These are phyloP conservation scores for Zizania latifolia DNA, from an alignment of 176 grass and related monocot genomes.

Conservation along the genomic window DNA sequence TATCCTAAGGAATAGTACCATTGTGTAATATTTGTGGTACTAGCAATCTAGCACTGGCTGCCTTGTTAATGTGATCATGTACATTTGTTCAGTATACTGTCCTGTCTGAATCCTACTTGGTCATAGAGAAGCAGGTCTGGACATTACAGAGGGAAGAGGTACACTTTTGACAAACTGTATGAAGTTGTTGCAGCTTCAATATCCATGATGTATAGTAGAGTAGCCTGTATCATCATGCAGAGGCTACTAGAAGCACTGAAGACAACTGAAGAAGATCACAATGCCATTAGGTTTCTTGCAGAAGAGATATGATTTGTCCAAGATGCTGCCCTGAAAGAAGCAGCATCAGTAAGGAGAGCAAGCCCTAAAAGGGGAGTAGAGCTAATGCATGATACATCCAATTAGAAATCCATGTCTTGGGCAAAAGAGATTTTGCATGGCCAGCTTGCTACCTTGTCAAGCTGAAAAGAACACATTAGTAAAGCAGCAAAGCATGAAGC, in stretches of 20 bases:
- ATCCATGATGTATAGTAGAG: conserved; percentile 3
- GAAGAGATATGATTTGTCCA: conserved; percentile 1
- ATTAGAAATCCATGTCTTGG: conserved; percentile 18
- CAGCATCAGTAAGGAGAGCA: conserved; percentile 27
- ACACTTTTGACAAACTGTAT: conserved; percentile 48
- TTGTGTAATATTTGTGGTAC: conserved; percentile 20
- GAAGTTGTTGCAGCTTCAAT: conserved; percentile 47
- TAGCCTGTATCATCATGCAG: conserved; percentile 13
- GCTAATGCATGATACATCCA: neutral
- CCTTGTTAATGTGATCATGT: conserved; percentile 16
- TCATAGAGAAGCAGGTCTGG: conserved; percentile 47
- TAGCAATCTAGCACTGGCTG: conserved; percentile 21
- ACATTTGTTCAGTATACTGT: conserved; percentile 31
- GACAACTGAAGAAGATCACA: conserved; percentile 8
- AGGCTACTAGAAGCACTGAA: neutral
- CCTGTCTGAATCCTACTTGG: conserved; percentile 28
- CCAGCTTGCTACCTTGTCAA: conserved; percentile 20
- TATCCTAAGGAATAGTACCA: conserved; percentile 15
- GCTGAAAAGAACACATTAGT: conserved; percentile 17
- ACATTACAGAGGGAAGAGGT: conserved; percentile 27
- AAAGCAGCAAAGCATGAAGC: conserved; percentile 40
- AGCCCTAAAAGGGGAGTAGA: neutral
- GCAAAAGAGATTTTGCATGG: neutral
- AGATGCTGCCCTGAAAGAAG: conserved; percentile 25
- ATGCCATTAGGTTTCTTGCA: neutral